phyloP scores from a whole-genome alignment of 2,329 filamentous ascomycete genomes.

The Fusarium aywerte region DNA sequence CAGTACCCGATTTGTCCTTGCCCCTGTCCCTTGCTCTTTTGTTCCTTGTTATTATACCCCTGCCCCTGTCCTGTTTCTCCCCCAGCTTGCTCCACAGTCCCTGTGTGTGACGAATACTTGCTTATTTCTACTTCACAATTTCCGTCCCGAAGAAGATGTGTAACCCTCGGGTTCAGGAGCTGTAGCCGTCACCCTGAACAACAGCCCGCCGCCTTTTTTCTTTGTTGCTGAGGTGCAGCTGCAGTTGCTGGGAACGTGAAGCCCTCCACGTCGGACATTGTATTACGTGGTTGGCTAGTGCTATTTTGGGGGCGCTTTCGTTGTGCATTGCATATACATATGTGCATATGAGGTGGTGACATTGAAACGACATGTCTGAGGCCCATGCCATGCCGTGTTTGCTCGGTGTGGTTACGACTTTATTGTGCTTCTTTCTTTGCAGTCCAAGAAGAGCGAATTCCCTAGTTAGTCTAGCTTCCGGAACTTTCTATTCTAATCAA shows the following conservation, averaged over 20 bases:
- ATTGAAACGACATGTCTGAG: neutral
- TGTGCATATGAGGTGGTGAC: neutral
- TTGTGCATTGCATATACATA: neutral
- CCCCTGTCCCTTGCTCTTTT: neutral
- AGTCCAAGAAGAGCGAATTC: too few relatives aligned
- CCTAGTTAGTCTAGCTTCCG: neutral
- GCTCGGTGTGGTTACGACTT: neutral
- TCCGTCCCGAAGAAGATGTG: slow-evolving; percentile 14
- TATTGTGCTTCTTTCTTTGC: neutral
- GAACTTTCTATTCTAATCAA: neutral
- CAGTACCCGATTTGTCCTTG: slow-evolving; percentile 2
- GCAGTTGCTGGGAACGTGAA: neutral
- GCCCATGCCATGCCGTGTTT: neutral
- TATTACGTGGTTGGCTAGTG: neutral
- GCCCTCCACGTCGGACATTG: neutral
- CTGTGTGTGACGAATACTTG: neutral
- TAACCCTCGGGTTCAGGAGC: slow-evolving; percentile 22
- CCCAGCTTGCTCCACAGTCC: neutral
- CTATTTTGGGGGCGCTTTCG: neutral
- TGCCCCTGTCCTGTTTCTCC: neutral
- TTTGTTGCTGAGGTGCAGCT: slow-evolving; percentile 1
- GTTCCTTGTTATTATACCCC: neutral
- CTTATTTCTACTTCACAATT: neutral
- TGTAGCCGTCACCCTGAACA: neutral
- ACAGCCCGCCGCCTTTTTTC: neutral